Evolutionary conservation across 805 yeast genomes (phyloP).

Genomic region (Yarrowia hollandica): DNA sequence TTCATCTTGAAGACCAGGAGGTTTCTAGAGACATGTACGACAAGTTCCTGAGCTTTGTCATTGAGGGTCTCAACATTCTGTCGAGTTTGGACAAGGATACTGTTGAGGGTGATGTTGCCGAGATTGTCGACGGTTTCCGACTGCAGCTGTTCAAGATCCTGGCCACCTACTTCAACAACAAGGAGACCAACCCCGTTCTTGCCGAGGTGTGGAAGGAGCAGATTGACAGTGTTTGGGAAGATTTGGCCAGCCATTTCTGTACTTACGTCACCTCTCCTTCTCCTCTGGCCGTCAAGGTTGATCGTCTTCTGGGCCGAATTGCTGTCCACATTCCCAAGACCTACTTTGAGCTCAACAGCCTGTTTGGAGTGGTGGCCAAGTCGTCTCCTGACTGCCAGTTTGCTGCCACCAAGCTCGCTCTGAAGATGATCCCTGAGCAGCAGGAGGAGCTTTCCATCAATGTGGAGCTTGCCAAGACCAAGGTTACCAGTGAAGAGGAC

Average conservation of each 20-base stretch:
- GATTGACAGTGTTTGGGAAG: slow-evolving; percentile 27
- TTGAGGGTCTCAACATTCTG: slow-evolving; percentile 24
- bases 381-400: slow-evolving; percentile 29
- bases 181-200: slow-evolving; percentile 20
- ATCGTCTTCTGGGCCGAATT: slow-evolving; percentile 20
- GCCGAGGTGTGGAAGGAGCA: slow-evolving; percentile 19
- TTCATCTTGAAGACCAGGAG: slow-evolving; percentile 12
- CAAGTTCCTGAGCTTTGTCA: slow-evolving; percentile 1
- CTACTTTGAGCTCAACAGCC: slow-evolving; percentile 10
- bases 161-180: slow-evolving; percentile 27
- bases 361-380: slow-evolving; percentile 12
- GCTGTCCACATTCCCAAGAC: slow-evolving; percentile 5
- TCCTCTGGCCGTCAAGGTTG: slow-evolving; percentile 22
- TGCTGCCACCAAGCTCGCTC: slow-evolving; percentile 34
- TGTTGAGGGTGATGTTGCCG: slow-evolving; percentile 12
- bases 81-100: slow-evolving; percentile 7
- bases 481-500: slow-evolving; percentile 34
- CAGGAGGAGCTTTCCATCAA: slow-evolving; percentile 38
- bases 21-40: slow-evolving; percentile 21
- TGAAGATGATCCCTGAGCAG: slow-evolving; percentile 30
- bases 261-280: slow-evolving; percentile 16
- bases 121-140: slow-evolving; percentile 26
- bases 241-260: slow-evolving; percentile 7
- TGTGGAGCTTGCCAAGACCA: slow-evolving; percentile 47
- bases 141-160: slow-evolving; percentile 25